A percentile compares a stretch with the other conserved stretches of the same genome.
These are phyloP conservation scores for Trichopus zeylanicus DNA, from an alignment of 116 monocot genomes.

Conservation along the genomic window DNA sequence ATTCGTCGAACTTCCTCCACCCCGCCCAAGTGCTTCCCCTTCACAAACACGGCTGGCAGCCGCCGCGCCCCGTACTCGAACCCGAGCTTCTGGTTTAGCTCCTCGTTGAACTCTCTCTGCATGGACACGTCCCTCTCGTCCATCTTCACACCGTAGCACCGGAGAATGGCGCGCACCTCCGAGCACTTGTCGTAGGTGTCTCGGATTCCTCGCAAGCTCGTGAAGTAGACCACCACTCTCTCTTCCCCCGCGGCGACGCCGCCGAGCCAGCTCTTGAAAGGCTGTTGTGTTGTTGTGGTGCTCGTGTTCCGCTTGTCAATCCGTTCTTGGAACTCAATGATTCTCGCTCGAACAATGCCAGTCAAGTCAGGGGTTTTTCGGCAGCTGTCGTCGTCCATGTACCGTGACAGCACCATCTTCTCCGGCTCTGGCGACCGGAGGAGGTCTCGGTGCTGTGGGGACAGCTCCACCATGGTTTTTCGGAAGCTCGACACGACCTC, in stretches of 20 bases:
- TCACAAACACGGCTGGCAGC: conserved; percentile 8
- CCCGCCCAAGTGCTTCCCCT: conserved; percentile 8
- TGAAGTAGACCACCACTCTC: conserved; percentile 26
- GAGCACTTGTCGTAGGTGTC: conserved; percentile 16
- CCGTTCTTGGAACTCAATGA: conserved; percentile 1
- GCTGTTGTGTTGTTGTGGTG: background rate
- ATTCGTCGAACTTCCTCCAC: conserved; percentile 8
- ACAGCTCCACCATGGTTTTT: conserved; percentile 28
- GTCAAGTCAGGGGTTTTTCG: conserved; percentile 3
- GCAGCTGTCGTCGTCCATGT: background rate
- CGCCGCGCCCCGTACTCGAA: background rate
- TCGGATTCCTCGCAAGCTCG: conserved; percentile 14
- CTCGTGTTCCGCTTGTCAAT: conserved; percentile 3
- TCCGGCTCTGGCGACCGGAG: conserved; percentile 8
- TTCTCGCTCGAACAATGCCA: conserved; percentile 2
- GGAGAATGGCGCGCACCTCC: conserved; percentile 11
- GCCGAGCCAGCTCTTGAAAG: background rate
- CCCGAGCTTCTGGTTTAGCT: conserved; percentile 6
- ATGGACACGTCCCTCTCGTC: conserved; percentile 26
- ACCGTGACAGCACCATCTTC: background rate
- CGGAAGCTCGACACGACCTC: conserved; percentile 18
- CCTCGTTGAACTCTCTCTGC: conserved; percentile 9
- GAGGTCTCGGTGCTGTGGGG: conserved; percentile 23
- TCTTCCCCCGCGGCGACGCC: background rate
- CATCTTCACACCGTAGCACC: conserved; percentile 7